Evolutionary conservation across 345 rosid genomes (phyloP), one percentile per base, ranked within the genome.

Genomic region (Orychophragmus violaceus): DNA sequence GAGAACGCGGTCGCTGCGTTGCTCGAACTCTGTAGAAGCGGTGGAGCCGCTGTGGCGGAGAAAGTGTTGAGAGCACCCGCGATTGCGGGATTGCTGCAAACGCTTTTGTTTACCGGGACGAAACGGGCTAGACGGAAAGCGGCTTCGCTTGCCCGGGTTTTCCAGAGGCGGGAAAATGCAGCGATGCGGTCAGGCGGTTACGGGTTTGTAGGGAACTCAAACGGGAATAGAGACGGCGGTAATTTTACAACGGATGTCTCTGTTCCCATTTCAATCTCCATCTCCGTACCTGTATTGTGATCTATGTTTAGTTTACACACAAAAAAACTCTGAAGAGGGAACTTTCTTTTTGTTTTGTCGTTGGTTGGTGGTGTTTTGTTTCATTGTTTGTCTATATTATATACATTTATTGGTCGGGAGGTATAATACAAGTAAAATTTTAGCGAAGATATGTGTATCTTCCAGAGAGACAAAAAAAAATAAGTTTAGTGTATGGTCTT

Each of bases 81-180:
- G 19, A 80, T 94, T 69, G 90, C 76, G 0, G 87, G 97, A 39
- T 72, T 94, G 79, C 85, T 94, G 8, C 96, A 86, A 57, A 72
- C 83, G 7, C 81, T 94, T 24, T 71, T 94, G 66, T 91, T 91
- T 67, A 94, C 95, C 0, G 96, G 99, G 49, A 89, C 99, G 24
- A 94, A 89, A 73, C 77, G 99, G 11, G 99, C 99, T 2, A 83
- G 96, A 75, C 80, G 99, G 64, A 95, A 95, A 73, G 96, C 97
- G 0, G 94, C 94, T 49, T 91, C 99, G 3, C 97, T 91, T 59
- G 97, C 91, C 22, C 79, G 96, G 65, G 95, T 87, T 68, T 89
- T 88, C 37, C 96, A 89, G 67, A 87, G 95, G 69, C 69, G 88
- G 5, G 96, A 85, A 76, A 78, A 83, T 35, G 78, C 83, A 1